Evolutionary conservation across 2,329 filamentous ascomycete species (phyloP).

Genomic region (Metarhizium robertsii): DNA sequence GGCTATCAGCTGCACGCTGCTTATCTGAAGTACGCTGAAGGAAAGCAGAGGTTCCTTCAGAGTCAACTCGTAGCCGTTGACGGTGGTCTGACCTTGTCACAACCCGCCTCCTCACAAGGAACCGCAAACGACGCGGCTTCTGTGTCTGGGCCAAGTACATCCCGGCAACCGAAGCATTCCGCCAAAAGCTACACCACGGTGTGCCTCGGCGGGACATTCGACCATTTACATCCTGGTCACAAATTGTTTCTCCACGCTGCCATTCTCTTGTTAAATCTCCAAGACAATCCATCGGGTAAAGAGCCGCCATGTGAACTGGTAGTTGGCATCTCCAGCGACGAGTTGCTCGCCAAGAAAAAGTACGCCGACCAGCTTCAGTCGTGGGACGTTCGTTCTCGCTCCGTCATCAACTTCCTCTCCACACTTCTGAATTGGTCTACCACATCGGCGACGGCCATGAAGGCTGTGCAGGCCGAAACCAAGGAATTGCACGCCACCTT

Average conservation of each 20-base stretch:
- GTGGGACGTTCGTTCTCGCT: constrained; percentile 65
- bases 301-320: constrained; percentile 48
- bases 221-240: constrained; percentile 90
- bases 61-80: constrained; percentile 42
- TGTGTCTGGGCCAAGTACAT: background rate
- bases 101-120: background rate
- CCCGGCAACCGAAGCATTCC: background rate
- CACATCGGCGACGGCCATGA: constrained; percentile 8
- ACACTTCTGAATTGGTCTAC: constrained; percentile 44
- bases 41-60: constrained; percentile 35
- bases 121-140: background rate
- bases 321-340: constrained; percentile 82
- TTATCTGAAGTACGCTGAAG: constrained; percentile 39
- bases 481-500: constrained; percentile 38
- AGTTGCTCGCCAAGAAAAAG: constrained; percentile 81
- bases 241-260: constrained; percentile 93
- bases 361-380: constrained; percentile 71
- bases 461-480: background rate
- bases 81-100: constrained; percentile 39
- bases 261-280: constrained; percentile 44
- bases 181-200: constrained; percentile 33
- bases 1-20: constrained; percentile 48
- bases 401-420: constrained; percentile 63
- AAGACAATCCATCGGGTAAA: background rate
- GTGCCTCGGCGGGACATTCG: constrained; percentile 88